A percentile compares a stretch with the other conserved stretches of the same genome.
Evolutionary conservation across 192 early-diverging fungal species (phyloP).

Genomic region (Phycomyces blakesleeanus): DNA sequence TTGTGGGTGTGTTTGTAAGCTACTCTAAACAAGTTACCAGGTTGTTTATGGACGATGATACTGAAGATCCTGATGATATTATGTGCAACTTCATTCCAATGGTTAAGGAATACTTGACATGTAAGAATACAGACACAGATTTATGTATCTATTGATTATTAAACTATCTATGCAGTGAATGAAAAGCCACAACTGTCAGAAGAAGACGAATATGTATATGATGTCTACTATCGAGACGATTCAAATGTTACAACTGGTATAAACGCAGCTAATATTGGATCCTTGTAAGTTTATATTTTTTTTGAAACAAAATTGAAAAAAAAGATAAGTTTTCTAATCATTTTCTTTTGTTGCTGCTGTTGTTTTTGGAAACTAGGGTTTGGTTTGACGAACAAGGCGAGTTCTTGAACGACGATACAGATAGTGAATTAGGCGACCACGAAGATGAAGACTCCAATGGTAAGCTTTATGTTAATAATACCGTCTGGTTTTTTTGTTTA

Average conservation of each 20-base stretch:
- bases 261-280: slow-evolving; percentile 34
- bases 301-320: no score
- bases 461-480: slow-evolving; percentile 16
- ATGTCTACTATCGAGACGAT: slow-evolving; percentile 65
- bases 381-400: slow-evolving; percentile 49
- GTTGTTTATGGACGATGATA: slow-evolving; percentile 21
- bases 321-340: no score
- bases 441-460: slow-evolving; percentile 65
- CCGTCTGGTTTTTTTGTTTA: background rate
- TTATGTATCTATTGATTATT: background rate
- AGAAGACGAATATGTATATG: slow-evolving; percentile 70
- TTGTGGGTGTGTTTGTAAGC: background rate
- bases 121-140: slow-evolving; percentile 27
- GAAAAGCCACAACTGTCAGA: slow-evolving; percentile 27
- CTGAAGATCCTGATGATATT: slow-evolving; percentile 43
- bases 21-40: slow-evolving; percentile 3
- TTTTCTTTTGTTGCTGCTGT: no score
- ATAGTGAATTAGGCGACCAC: slow-evolving; percentile 31
- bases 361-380: no score
- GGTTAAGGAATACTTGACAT: slow-evolving; percentile 60
- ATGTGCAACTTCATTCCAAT: slow-evolving; percentile 68
- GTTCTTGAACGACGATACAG: slow-evolving; percentile 35
- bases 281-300: slow-evolving; percentile 52
- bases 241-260: slow-evolving; percentile 24
- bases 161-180: slow-evolving; percentile 12